Evolutionary conservation across 345 rosid genomes (phyloP).

Genomic region (Raphanus raphanistrum): DNA sequence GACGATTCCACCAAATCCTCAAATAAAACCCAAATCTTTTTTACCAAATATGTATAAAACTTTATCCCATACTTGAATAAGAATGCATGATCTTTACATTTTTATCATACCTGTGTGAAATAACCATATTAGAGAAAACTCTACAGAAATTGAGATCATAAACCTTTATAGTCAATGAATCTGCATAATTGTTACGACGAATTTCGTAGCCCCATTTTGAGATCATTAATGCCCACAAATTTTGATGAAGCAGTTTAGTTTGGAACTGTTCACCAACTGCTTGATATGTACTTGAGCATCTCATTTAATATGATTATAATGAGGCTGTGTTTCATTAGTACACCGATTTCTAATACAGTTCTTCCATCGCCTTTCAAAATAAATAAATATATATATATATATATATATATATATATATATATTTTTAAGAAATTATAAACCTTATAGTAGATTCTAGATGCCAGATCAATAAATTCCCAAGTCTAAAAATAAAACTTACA

Average conservation of each 20-base stretch:
- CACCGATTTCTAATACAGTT: background rate
- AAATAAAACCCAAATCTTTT: slow-evolving; percentile 12
- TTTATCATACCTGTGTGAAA: background rate
- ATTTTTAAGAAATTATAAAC: background rate
- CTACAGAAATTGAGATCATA: background rate
- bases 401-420: background rate
- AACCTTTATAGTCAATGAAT: background rate
- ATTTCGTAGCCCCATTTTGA: background rate
- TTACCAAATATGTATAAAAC: background rate
- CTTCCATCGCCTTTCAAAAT: slow-evolving; percentile 21
- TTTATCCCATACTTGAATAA: background rate
- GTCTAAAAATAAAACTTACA: background rate
- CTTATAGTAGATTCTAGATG: background rate
- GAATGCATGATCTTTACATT: background rate
- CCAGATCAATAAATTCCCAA: background rate
- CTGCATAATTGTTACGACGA: background rate
- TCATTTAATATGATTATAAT: slow-evolving; percentile 15
- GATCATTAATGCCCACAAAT: slow-evolving; percentile 23
- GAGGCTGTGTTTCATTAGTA: slow-evolving; percentile 12
- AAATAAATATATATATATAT: background rate
- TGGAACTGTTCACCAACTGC: background rate
- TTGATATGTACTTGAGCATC: slow-evolving; percentile 6
- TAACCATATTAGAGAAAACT: background rate
- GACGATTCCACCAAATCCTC: slow-evolving; percentile 24
- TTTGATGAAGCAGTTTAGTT: slow-evolving; percentile 19